Conservation (phyloP, 805 yeast genomes). For the Ogataea naganishii region DNA sequence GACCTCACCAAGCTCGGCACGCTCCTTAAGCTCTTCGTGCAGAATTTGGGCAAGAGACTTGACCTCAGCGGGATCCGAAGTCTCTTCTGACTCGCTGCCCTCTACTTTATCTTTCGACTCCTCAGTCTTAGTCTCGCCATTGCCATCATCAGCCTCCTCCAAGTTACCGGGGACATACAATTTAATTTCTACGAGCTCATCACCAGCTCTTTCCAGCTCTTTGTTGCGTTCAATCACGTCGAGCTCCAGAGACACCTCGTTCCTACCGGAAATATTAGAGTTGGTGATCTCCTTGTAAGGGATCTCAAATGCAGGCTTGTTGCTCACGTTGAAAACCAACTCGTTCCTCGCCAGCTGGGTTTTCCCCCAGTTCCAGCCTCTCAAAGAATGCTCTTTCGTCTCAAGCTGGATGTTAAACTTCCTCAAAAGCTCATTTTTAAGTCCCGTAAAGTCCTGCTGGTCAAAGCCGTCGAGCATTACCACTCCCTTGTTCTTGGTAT, state of each 20-base stretch:
- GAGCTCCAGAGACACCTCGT: constrained; percentile 89
- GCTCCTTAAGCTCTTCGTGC: constrained; percentile 85
- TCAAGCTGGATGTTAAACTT: constrained; percentile 69
- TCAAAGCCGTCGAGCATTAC: constrained; percentile 90
- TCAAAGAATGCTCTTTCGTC: constrained; percentile 78
- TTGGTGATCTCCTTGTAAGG: constrained; percentile 77
- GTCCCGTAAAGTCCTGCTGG: constrained; percentile 65
- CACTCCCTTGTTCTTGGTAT: constrained; percentile 82
- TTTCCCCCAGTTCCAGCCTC: constrained; percentile 99
- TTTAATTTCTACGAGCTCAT: constrained; percentile 90
- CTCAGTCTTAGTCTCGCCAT: constrained; percentile 23
- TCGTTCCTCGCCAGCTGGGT: constrained; percentile 90
- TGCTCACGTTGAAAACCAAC: constrained; percentile 74
- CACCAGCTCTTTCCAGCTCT: constrained; percentile 68
- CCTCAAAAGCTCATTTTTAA: constrained; percentile 78
- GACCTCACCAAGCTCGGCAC: constrained; percentile 89
- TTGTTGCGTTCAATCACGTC: constrained; percentile 40
- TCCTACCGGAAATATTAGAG: constrained; percentile 83
- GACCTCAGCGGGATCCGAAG: constrained; percentile 9
- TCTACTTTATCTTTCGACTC: constrained; percentile 19
- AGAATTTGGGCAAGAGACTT: constrained; percentile 75
- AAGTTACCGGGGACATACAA: constrained; percentile 88
- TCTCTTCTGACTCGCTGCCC: constrained; percentile 9
- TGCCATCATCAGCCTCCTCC: constrained; percentile 36
- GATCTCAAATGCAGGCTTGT: constrained; percentile 85